Evolutionary conservation across 164 flowering plant genomes (phyloP).

Genomic region (Berberis thunbergii): DNA sequence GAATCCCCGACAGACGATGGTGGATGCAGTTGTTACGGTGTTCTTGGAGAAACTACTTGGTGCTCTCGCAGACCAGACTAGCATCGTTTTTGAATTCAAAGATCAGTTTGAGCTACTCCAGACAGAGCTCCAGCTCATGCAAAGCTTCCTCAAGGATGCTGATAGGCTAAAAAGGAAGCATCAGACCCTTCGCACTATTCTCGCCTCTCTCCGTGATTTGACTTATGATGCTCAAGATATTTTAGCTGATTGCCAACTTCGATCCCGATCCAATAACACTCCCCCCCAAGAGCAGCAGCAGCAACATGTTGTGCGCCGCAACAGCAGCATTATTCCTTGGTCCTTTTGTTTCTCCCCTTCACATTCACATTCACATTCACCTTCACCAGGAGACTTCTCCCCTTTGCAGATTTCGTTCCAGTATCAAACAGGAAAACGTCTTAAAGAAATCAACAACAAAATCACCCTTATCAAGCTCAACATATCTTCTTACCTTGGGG

Average conservation of each 20-base stretch:
- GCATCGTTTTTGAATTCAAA: constrained; percentile 17
- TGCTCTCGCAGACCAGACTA: constrained; percentile 17
- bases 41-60: constrained; percentile 28
- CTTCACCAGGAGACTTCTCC: neutral
- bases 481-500: constrained; percentile 23
- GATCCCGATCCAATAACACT: neutral
- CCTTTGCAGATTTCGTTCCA: constrained; percentile 11
- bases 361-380: neutral
- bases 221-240: constrained; percentile 41
- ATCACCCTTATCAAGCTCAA: constrained; percentile 18
- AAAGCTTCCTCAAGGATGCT: constrained; percentile 36
- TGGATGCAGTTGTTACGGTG: constrained; percentile 34
- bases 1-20: constrained; percentile 17
- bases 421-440: constrained; percentile 22
- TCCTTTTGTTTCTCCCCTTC: constrained; percentile 14
- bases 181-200: constrained; percentile 14
- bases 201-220: constrained; percentile 24
- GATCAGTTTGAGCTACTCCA: constrained; percentile 22
- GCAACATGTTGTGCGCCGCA: neutral
- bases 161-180: constrained; percentile 33
- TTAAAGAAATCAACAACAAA: constrained; percentile 28
- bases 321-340: neutral
- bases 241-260: constrained; percentile 28
- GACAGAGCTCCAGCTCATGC: constrained; percentile 29
- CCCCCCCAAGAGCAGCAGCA: neutral